phyloP scores from a whole-genome alignment of 164 flowering plant species.

The Vitis amurensis region DNA sequence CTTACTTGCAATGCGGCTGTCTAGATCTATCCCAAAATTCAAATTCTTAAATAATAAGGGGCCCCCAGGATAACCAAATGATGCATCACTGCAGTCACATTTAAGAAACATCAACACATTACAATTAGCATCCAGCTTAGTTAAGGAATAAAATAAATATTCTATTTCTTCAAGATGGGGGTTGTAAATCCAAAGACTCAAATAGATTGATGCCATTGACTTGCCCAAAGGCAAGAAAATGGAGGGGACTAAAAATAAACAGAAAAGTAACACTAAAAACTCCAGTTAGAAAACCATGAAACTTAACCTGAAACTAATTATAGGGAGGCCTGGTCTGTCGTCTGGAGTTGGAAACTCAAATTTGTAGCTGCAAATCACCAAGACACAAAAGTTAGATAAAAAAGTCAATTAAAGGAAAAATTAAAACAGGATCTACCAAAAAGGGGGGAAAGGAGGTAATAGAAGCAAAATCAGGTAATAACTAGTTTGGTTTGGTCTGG shows the following conservation, averaged over 20 bases:
- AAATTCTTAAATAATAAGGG: conserved; percentile 86
- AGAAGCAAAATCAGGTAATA: neutral
- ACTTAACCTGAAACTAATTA: conserved; percentile 48
- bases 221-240: too few relatives aligned
- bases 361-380: conserved; percentile 71
- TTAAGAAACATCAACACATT: neutral
- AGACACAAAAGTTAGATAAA: neutral
- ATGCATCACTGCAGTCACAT: conserved; percentile 83
- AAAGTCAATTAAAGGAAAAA: conserved; percentile 1
- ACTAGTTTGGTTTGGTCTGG: too few relatives aligned
- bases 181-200: too few relatives aligned
- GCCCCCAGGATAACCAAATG: conserved; percentile 98
- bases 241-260: too few relatives aligned
- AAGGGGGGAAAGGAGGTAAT: too few relatives aligned
- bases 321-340: conserved; percentile 93
- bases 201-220: too few relatives aligned
- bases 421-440: neutral
- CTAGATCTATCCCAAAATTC: conserved; percentile 98
- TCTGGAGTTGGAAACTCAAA: conserved; percentile 99
- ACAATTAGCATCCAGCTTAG: neutral
- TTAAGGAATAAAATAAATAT: too few relatives aligned
- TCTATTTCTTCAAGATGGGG: too few relatives aligned
- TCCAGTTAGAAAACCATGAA: conserved; percentile 68
- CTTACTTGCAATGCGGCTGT: conserved; percentile 99
- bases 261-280: neutral